Base-by-base conservation (phyloP, 257 asterid species). In the Anisodus tanguticus region DNA sequence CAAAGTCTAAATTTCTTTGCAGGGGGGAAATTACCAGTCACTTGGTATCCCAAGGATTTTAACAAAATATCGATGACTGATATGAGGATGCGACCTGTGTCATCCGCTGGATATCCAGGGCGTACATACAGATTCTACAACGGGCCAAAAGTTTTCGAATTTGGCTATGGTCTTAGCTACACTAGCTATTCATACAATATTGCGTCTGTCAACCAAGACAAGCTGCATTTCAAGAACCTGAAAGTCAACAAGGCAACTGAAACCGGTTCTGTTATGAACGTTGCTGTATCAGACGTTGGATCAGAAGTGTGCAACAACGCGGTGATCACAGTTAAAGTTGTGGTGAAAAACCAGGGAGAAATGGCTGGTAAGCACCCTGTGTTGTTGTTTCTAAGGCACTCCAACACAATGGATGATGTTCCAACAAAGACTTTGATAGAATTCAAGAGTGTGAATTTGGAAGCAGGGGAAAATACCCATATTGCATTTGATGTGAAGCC, bases 21-120 rank as follows among this genome's bases (percentile, higher is more conserved):
- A 92, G 95, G 97, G n/a, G 97, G 98, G 12, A 88, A 72, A 84
- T 83, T 93, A 84, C 97, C 98, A 7, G 88, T 90, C 16, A 92
- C 97, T 11, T 93, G 98, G 98, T 93, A 93, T 64, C 97, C 98
- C 4, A 87, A 90, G 85, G 90, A 89, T 9, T 91, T 89, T 85
- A 60, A 22, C 59, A 88, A 87, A 74, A 84, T 91, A 79, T 89
- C 93, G 9, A 94, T 94, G 98, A 93, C 98, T 13, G 91, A 92
- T 57, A 94, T 90, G 97, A 90, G 92, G 84, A 93, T 93, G 98
- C 86, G 98, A 35, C 86, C 97, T 8, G 90, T 89, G 12, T 85
- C 88, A 59, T 87, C 94, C 1, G 77, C 91, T 0, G 93, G 95
- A 15, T 91, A 93, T 84, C 97, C 94, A 1, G 97, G 97, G 2